Percentiles rank a stretch among this genome's conserved stretches.
These are phyloP conservation scores for Chlorella sp. DNA, from an alignment of 139 green algal species.

Conservation along the genomic window DNA sequence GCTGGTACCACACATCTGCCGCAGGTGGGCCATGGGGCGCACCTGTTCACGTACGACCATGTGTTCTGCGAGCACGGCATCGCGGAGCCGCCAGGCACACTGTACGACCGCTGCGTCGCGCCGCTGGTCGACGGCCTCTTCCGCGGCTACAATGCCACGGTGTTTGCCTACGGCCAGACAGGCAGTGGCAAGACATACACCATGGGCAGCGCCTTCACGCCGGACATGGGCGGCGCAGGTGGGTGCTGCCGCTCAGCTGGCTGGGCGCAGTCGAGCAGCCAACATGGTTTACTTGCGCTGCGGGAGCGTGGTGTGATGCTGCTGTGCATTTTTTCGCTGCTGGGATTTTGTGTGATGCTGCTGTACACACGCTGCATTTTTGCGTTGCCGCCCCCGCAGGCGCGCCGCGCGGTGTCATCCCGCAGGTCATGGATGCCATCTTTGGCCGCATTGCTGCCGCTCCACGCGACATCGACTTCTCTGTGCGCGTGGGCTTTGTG, in stretches of 20 bases:
- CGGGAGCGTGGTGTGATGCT: too few relatives aligned
- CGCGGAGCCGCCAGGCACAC: slow-evolving; percentile 38
- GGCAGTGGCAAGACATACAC: slow-evolving; percentile 91
- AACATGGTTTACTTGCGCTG: too few relatives aligned
- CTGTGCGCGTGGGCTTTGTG: slow-evolving; percentile 89
- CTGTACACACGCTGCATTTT: too few relatives aligned
- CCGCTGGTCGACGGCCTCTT: slow-evolving; percentile 91
- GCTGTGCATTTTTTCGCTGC: too few relatives aligned
- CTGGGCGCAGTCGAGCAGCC: too few relatives aligned
- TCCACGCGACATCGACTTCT: slow-evolving; percentile 57
- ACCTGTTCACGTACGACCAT: slow-evolving; percentile 88
- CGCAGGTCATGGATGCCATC: slow-evolving; percentile 79
- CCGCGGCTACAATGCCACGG: slow-evolving; percentile 84
- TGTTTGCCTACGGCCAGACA: slow-evolving; percentile 72
- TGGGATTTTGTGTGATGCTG: not conserved
- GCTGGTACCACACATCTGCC: too few relatives aligned
- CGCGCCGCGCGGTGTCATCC: slow-evolving; percentile 79
- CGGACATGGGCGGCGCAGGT: slow-evolving; percentile 21
- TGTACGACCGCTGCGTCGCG: slow-evolving; percentile 82
- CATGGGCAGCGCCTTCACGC: slow-evolving; percentile 85
- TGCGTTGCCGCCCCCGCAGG: too few relatives aligned
- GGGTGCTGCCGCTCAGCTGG: too few relatives aligned
- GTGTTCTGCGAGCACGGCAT: slow-evolving; percentile 73
- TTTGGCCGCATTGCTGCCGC: slow-evolving; percentile 71
- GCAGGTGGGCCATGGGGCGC: slow-evolving; percentile 63